Evolutionary conservation across 2,329 filamentous ascomycete species (phyloP), one percentile per base, ranked within the genome.

Genomic region (Pezicula rhizophila): DNA sequence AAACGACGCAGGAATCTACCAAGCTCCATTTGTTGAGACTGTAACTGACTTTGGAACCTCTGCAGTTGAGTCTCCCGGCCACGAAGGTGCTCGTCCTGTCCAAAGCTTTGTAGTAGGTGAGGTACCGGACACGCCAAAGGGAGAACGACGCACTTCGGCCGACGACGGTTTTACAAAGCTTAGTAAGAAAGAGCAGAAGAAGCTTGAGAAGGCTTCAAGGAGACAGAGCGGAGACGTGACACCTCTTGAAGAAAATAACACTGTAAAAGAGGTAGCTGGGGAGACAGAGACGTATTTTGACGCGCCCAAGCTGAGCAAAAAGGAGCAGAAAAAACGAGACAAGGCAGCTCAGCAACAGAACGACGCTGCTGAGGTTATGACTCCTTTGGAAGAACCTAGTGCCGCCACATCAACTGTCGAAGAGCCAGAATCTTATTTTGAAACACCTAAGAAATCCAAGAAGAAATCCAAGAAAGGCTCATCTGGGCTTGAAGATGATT

Each of bases 61-160:
- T 28, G 47, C 51, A 11, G 45, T 50, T 18, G 52, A 56, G 38
- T 51, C 25, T 50, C 54, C 14, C 28, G 52, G 23, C 8, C 46
- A 48, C 11, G 40, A 54, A 49, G 55, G 10, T 55, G 50, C 45
- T 39, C 49, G 28, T 18, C 62, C 61, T 12, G 65, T 71, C 33
- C 60, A 68, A 45, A 74, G 72, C 1, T 74, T 72, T 53, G 66
- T 74, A n/a, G 66, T 75, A 40, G 72, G 70, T 10, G 75, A 80
- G 53, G 61, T 73, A 10, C 55, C 57, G 2, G 70, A 73, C 11
- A 74, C 70, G 8, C 68, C 70, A 10, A 60, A 62, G 40, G 60
- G 68, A 52, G 64, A 70, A 58, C 57, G 59, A 47, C 59, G 64
- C 50, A 38, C 58, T 31, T 57, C 64, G n/a, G 46, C 60, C 52